Conservation (phyloP, 495 filamentous ascomycete species). For the Penicillium pancosmium region DNA sequence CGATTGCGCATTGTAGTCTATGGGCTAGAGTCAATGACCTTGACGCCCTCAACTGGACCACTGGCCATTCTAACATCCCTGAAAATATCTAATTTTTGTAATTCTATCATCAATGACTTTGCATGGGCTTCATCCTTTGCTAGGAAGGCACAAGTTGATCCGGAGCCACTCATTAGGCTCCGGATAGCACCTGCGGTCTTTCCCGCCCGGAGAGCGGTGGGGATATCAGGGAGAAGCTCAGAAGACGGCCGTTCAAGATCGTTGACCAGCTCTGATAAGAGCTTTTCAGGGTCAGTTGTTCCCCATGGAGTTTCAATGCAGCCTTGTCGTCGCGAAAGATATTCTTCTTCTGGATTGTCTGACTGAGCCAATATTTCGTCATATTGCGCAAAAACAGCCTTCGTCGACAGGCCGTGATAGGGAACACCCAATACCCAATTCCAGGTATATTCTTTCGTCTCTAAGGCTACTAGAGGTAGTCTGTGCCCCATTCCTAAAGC, state of each 20-base stretch:
- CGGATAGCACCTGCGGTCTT: neutral
- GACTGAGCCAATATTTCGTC: neutral
- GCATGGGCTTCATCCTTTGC: conserved; percentile 11
- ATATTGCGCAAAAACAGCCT: conserved; percentile 9
- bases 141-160: conserved; percentile 14
- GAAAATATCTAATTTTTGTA: conserved; percentile 4
- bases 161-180: conserved; percentile 13
- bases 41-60: conserved; percentile 10
- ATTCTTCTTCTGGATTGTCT: neutral
- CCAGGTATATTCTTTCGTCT: conserved; percentile 3
- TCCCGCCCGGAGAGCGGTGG: neutral
- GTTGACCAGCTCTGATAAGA: conserved; percentile 2
- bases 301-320: conserved; percentile 10
- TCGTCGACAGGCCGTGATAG: conserved; percentile 9
- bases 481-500: conserved; percentile 11
- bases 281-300: neutral
- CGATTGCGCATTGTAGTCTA: no score
- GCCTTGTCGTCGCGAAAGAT: neutral
- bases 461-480: conserved; percentile 4
- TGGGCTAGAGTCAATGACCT: neutral
- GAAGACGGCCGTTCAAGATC: conserved; percentile 12
- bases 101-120: neutral
- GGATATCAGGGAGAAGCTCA: conserved; percentile 9
- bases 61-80: conserved; percentile 1
- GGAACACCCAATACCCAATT: conserved; percentile 11